Conservation (phyloP, 495 filamentous ascomycete genomes). For the Jackrogersella minutella region DNA sequence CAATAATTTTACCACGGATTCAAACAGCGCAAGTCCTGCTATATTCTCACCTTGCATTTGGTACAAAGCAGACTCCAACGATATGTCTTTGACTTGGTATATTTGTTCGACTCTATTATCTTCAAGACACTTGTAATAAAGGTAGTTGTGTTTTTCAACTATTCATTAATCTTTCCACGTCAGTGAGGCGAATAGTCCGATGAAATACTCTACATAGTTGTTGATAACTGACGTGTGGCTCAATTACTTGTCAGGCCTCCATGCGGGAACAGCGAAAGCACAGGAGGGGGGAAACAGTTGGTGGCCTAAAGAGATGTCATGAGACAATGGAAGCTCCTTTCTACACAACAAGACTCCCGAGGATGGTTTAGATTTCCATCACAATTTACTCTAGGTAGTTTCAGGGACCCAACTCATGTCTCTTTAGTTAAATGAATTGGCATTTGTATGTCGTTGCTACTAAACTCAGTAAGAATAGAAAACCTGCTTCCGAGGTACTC, state of each 20-base stretch:
- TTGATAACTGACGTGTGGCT: slow-evolving; percentile 20
- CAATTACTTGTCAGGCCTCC: slow-evolving; percentile 29
- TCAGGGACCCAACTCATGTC: background rate
- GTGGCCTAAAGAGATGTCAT: slow-evolving; percentile 1
- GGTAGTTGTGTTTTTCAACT: slow-evolving; percentile 3
- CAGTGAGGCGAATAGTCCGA: slow-evolving; percentile 3
- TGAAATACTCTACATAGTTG: background rate
- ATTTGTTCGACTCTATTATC: background rate
- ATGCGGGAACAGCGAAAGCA: slow-evolving; percentile 4
- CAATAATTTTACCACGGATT: background rate
- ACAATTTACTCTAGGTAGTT: background rate
- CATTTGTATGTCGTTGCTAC: too few species aligned
- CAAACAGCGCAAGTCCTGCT: background rate
- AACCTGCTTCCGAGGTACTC: too few species aligned
- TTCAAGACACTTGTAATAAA: slow-evolving; percentile 18
- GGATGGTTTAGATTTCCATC: too few species aligned
- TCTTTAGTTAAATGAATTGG: background rate
- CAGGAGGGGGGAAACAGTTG: background rate
- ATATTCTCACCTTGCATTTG: slow-evolving; percentile 7
- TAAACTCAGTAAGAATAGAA: too few species aligned
- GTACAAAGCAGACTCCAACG: slow-evolving; percentile 3
- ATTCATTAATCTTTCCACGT: slow-evolving; percentile 13
- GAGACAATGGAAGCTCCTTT: too few species aligned
- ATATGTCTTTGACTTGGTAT: background rate
- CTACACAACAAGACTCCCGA: too few species aligned